A percentile compares a stretch with the other conserved stretches of the same genome.
Conservation (phyloP, 768 basidiomycete genomes). For the Agaricus blazei region DNA sequence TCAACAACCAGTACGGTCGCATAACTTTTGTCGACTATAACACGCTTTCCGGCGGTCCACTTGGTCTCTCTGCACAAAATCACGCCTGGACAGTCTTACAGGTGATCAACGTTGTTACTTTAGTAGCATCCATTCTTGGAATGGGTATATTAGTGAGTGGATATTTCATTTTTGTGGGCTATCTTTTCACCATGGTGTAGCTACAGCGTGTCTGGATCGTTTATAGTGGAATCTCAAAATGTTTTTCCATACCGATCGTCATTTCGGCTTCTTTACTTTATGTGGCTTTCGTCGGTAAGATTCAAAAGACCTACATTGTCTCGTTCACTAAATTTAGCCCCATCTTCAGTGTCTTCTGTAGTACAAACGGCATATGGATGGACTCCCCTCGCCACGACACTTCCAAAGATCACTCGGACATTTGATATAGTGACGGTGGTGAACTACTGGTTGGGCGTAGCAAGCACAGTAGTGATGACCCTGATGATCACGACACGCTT, state of each 20-base stretch:
- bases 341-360: too few relatives aligned
- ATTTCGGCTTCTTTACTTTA: not conserved
- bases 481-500: not conserved
- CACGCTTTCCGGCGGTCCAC: not conserved
- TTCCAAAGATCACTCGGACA: too few relatives aligned
- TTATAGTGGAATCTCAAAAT: not conserved
- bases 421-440: not conserved
- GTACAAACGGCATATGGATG: not conserved
- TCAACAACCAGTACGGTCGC: not conserved
- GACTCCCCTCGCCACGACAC: not conserved
- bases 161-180: not conserved
- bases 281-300: not conserved
- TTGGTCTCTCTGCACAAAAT: not conserved
- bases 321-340: too few relatives aligned
- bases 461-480: not conserved
- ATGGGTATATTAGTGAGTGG: not conserved
- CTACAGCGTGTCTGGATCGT: not conserved
- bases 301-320: too few relatives aligned
- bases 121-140: not conserved
- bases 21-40: not conserved
- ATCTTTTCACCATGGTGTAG: not conserved
- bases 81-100: not conserved
- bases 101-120: too few relatives aligned
- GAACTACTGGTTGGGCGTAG: too few relatives aligned
- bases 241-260: not conserved